phyloP scores from a whole-genome alignment of 2,329 filamentous ascomycete genomes.

The Cladosporium velox region DNA sequence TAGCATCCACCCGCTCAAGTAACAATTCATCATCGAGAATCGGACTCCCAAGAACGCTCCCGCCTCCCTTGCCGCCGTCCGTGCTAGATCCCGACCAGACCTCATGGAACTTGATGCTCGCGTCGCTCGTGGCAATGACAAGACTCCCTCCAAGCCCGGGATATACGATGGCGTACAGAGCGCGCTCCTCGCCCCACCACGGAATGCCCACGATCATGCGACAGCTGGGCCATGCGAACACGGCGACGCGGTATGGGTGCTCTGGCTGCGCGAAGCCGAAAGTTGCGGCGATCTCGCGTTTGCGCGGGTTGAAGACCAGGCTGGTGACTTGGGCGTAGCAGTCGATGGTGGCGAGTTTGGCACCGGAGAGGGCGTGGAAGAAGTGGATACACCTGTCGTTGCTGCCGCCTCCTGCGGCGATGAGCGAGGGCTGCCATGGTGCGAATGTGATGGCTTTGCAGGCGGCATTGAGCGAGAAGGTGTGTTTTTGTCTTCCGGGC shows the following conservation, averaged over 20 bases:
- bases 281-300: conserved; percentile 85
- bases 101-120: conserved; percentile 93
- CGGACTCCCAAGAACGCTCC: conserved; percentile 35
- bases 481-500: conserved; percentile 60
- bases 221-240: conserved; percentile 94
- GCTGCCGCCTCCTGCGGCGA: conserved; percentile 89
- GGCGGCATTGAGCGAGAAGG: conserved; percentile 78
- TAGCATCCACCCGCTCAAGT: conserved; percentile 9
- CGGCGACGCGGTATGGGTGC: conserved; percentile 83
- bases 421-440: conserved; percentile 82
- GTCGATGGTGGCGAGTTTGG: conserved; percentile 83
- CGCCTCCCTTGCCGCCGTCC: conserved; percentile 43
- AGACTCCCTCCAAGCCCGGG: conserved; percentile 80
- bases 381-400: conserved; percentile 97
- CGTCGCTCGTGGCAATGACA: conserved; percentile 87
- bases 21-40: conserved; percentile 17
- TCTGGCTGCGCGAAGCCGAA: conserved; percentile 93
- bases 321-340: conserved; percentile 92
- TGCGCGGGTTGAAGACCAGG: conserved; percentile 72
- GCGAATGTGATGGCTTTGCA: conserved; percentile 98
- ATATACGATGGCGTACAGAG: conserved; percentile 85
- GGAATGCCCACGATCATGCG: conserved; percentile 81
- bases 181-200: conserved; percentile 76
- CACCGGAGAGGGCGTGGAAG: conserved; percentile 82
- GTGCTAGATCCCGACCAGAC: conserved; percentile 63